Conservation (phyloP, 768 basidiomycete species). For the Wakefieldia striispora region DNA sequence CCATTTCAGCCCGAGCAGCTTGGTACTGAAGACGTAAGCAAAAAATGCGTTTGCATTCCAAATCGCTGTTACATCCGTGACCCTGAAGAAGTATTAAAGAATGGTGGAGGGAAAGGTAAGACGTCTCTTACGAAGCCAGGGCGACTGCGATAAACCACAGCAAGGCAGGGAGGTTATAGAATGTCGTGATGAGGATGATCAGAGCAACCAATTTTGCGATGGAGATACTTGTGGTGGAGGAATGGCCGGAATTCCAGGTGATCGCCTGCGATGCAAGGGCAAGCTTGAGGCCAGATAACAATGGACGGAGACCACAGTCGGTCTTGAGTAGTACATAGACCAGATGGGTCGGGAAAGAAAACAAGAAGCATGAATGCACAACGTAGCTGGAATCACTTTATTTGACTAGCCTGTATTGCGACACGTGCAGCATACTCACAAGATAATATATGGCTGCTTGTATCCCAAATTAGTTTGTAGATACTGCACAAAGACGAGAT, state of each 20-base stretch:
- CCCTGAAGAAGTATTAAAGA: conserved; percentile 38
- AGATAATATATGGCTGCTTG: conserved; percentile 85
- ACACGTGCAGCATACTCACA: conserved; percentile 47
- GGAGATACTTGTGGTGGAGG: conserved; percentile 22
- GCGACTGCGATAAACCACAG: conserved; percentile 77
- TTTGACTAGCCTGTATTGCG: neutral
- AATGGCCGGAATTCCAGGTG: conserved; percentile 5
- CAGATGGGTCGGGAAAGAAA: conserved; percentile 84
- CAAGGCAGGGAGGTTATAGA: conserved; percentile 61
- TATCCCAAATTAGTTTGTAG: conserved; percentile 76
- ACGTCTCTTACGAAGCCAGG: conserved; percentile 63
- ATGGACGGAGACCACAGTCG: conserved; percentile 43
- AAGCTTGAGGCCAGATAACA: conserved; percentile 51
- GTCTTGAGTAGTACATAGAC: conserved; percentile 56
- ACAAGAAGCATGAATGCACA: conserved; percentile 76
- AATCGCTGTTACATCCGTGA: conserved; percentile 83
- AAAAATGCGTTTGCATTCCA: conserved; percentile 93
- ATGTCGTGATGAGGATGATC: conserved; percentile 31
- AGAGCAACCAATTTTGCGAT: conserved; percentile 34
- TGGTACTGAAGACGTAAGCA: conserved; percentile 83
- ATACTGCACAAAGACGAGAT: conserved; percentile 47
- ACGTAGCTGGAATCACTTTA: conserved; percentile 56
- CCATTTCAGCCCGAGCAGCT: conserved; percentile 62
- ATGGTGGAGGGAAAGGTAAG: neutral
- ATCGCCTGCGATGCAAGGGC: conserved; percentile 40